Conservation (phyloP, 495 filamentous ascomycete species). For the Parachaetomium inaequale region DNA sequence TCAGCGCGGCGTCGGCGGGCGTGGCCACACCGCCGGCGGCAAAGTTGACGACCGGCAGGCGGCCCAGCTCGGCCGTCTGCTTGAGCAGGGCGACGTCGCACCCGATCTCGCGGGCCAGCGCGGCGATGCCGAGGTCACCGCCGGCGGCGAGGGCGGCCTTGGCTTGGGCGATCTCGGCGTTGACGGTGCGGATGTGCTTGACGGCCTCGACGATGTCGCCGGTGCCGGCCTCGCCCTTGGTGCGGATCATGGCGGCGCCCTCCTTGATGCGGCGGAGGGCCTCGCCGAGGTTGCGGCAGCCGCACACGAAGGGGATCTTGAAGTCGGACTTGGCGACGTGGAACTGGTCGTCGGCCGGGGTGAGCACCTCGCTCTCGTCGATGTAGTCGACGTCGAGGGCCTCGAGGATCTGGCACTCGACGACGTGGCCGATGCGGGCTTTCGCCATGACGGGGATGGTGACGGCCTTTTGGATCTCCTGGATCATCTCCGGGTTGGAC, state of each 20-base stretch:
- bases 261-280: conserved; percentile 88
- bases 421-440: conserved; percentile 95
- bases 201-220: conserved; percentile 97
- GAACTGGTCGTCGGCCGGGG: conserved; percentile 83
- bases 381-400: conserved; percentile 95
- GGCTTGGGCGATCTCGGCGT: conserved; percentile 73
- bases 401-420: conserved; percentile 98
- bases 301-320: conserved; percentile 90
- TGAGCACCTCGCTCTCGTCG: conserved; percentile 95
- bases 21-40: conserved; percentile 96
- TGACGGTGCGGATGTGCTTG: conserved; percentile 91
- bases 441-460: conserved; percentile 99
- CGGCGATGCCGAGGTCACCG: conserved; percentile 63
- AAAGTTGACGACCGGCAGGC: conserved; percentile 96
- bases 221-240: conserved; percentile 98
- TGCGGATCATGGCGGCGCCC: conserved; percentile 97
- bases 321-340: conserved; percentile 88
- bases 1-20: conserved; percentile 92
- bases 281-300: conserved; percentile 92
- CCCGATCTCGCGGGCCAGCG: conserved; percentile 76
- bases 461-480: conserved; percentile 93
- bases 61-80: conserved; percentile 78
- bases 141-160: conserved; percentile 56
- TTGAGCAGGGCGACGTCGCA: conserved; percentile 72
- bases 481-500: conserved; percentile 94